Evolutionary conservation across 176 grass and related monocot genomes (phyloP).

Genomic region (Lolium multiflorum): DNA sequence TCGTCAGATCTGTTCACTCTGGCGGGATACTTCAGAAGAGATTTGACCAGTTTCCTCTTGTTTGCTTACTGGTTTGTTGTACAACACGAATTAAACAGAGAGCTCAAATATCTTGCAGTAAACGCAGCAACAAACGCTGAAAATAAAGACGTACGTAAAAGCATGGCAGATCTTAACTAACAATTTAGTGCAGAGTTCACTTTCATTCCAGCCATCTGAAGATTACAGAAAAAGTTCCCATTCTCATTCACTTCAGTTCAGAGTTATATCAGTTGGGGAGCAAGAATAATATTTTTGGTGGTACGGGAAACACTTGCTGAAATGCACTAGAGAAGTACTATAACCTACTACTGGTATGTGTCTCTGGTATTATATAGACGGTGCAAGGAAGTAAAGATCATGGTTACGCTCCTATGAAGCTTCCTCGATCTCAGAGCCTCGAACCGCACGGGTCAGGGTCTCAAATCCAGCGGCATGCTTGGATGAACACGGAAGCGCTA

Average conservation of each 20-base stretch:
- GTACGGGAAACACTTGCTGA: neutral
- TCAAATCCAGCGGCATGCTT: conserved; percentile 95
- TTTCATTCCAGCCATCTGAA: neutral
- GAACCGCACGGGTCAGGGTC: conserved; percentile 78
- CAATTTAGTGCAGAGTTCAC: too few species aligned
- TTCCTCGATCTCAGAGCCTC: conserved; percentile 72
- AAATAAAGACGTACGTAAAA: too few species aligned
- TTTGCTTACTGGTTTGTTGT: too few species aligned
- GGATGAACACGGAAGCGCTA: conserved; percentile 75
- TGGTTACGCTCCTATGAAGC: conserved; percentile 34
- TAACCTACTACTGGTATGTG: conserved; percentile 11
- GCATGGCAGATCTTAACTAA: too few species aligned
- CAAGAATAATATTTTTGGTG: neutral
- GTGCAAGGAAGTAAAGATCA: neutral
- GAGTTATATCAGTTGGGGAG: conserved; percentile 4
- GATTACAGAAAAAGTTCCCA: neutral
- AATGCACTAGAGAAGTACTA: neutral
- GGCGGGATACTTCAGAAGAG: too few species aligned
- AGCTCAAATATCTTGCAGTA: too few species aligned
- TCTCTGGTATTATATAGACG: conserved; percentile 28
- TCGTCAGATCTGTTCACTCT: too few species aligned
- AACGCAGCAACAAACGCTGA: too few species aligned
- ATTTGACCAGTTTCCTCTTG: too few species aligned
- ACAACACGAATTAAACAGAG: too few species aligned
- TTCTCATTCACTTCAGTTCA: conserved; percentile 23